A percentile compares a stretch with the other conserved stretches of the same genome.
These are phyloP conservation scores for Penicillium sp. DNA, from an alignment of 2,329 filamentous ascomycete genomes.

Conservation along the genomic window DNA sequence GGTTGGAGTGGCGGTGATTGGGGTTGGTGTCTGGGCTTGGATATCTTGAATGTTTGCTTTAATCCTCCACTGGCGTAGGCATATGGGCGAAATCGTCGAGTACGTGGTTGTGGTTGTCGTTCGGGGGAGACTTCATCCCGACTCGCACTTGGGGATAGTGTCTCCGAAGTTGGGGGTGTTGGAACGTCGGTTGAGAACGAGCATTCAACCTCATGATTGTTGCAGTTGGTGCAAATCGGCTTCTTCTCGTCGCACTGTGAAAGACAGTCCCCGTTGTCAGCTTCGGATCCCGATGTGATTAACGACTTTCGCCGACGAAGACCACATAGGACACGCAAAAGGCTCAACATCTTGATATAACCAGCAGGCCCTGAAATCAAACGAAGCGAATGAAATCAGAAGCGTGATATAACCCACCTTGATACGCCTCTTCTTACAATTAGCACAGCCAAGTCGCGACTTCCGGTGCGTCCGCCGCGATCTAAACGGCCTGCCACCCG, in stretches of 20 bases:
- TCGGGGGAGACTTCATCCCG: slow-evolving; percentile 1
- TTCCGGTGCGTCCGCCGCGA: slow-evolving; percentile 37
- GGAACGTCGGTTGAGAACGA: slow-evolving; percentile 18
- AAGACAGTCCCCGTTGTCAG: slow-evolving; percentile 8
- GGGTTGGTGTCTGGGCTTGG: neutral
- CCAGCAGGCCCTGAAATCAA: neutral
- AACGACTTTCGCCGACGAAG: neutral
- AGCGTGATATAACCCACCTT: slow-evolving; percentile 31
- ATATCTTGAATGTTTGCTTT: slow-evolving; percentile 15
- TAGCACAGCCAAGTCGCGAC: slow-evolving; percentile 36
- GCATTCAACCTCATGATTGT: slow-evolving; percentile 32
- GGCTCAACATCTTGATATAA: neutral
- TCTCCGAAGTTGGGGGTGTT: slow-evolving; percentile 4
- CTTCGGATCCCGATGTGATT: neutral
- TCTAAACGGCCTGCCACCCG: slow-evolving; percentile 6
- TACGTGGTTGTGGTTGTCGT: slow-evolving; percentile 2
- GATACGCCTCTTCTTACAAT: slow-evolving; percentile 38
- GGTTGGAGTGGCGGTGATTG: neutral
- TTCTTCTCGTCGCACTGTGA: slow-evolving; percentile 38
- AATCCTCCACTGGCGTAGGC: slow-evolving; percentile 8
- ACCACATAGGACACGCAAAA: slow-evolving; percentile 5
- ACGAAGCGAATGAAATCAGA: neutral
- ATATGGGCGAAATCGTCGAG: slow-evolving; percentile 24
- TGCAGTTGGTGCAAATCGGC: slow-evolving; percentile 35
- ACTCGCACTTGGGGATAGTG: slow-evolving; percentile 3